Evolutionary conservation across 805 yeast genomes (phyloP), one percentile per base, ranked within the genome.

Genomic region (Starmerella asiatica): DNA sequence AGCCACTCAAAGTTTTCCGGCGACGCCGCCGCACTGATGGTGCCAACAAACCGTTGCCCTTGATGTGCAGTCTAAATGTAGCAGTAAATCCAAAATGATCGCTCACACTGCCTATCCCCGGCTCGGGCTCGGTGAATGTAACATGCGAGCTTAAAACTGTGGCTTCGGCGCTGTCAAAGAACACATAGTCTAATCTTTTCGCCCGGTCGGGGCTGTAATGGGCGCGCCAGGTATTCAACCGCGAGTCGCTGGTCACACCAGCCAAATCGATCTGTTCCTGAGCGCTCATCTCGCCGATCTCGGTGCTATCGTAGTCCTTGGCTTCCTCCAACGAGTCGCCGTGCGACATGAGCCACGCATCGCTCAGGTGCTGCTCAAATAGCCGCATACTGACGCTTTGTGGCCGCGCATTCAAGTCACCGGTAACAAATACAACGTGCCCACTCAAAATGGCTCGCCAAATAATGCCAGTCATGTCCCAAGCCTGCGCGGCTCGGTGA

Each of bases 401-500:
- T 0, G 97, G 96, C 46, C 76, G 69, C 3, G 91, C 80, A 56
- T 91, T 91, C 54, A 91, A 68, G 59, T 91, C 98, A 2, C 98
- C 98, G 24, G 86, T 95, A 38, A 85, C 75, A 23, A 91, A 70
- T 0, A 82, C 88, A 1, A 86, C 79, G 56, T 83, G 79, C 0
- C 96, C 94, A 0, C 88, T 79, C 40, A 64, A 66, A 33, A 67
- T 65, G 34, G 86, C 69, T 28, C 75, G 58, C 15, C 67, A 67
- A 1, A 80, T 75, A 27, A 85, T 44, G 37, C 73, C 70, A 26
- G 91, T 70, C 56, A 91, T 72, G 56, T 86, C 95, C 97, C 97
- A 91, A 1, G 97, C 96, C 59, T 91, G 98, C 42, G 91, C 73
- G 0, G 95, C 76, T 36, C 98, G 65, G 55, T 91, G 97, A 50